Conservation (phyloP, 345 rosid species). For the Ceriops decandra region DNA sequence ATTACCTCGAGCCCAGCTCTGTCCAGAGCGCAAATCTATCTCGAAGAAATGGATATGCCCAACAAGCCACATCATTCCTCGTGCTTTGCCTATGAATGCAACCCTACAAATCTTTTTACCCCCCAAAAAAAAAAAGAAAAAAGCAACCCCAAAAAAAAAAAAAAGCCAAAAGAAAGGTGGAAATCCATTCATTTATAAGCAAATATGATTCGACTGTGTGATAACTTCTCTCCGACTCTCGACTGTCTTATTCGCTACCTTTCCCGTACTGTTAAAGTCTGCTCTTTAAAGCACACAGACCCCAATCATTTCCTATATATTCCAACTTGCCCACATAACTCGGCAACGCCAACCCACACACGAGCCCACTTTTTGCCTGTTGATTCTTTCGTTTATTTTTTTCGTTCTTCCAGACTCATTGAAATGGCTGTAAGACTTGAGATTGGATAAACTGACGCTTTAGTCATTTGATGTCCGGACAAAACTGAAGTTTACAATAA, state of each 20-base stretch:
- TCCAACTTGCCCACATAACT: slow-evolving; percentile 5
- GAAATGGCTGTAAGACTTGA: no score
- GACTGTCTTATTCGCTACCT: slow-evolving; percentile 22
- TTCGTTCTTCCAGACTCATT: no score
- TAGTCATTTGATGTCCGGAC: no score
- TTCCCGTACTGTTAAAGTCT: slow-evolving; percentile 30
- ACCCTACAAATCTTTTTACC: neutral
- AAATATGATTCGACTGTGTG: slow-evolving; percentile 47
- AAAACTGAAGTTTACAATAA: no score
- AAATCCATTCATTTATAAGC: slow-evolving; percentile 36
- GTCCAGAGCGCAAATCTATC: slow-evolving; percentile 18
- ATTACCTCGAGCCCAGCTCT: slow-evolving; percentile 38
- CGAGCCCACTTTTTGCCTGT: no score
- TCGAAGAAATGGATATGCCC: slow-evolving; percentile 16
- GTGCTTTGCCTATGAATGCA: slow-evolving; percentile 21
- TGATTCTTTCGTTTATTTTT: no score
- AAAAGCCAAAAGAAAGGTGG: slow-evolving; percentile 16
- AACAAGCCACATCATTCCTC: slow-evolving; percentile 51
- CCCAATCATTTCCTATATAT: slow-evolving; percentile 26
- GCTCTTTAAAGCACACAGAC: slow-evolving; percentile 10
- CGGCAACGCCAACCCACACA: no score
- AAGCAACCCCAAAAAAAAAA: slow-evolving; percentile 6
- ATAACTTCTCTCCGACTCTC: slow-evolving; percentile 20
- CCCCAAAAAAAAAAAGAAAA: neutral
- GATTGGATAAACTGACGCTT: no score